phyloP scores from a whole-genome alignment of 2,329 filamentous ascomycete genomes.

The Pseudogymnoascus sp. region DNA sequence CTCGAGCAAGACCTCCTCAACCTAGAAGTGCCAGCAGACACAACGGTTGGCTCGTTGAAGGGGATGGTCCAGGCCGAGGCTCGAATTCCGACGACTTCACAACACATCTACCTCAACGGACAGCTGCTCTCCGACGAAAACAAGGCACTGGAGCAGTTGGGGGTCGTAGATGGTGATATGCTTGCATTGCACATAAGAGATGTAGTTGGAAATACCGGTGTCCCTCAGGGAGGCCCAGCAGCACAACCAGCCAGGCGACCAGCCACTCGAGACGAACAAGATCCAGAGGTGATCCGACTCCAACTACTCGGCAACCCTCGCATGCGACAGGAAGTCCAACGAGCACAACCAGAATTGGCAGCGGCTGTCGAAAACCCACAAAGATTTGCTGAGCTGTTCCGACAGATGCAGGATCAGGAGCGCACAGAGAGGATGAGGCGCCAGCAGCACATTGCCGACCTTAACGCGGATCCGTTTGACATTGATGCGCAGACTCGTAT shows the following conservation, averaged over 20 bases:
- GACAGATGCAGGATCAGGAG: slow-evolving; percentile 61
- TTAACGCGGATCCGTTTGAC: slow-evolving; percentile 94
- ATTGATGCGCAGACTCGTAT: slow-evolving; percentile 85
- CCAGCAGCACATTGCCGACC: slow-evolving; percentile 70
- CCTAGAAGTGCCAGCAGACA: slow-evolving; percentile 73
- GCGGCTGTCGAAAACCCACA: slow-evolving; percentile 67
- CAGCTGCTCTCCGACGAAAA: slow-evolving; percentile 67
- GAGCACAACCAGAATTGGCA: slow-evolving; percentile 69
- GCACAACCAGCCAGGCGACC: slow-evolving; percentile 21
- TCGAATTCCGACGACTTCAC: slow-evolving; percentile 60
- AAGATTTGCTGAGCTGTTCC: slow-evolving; percentile 67
- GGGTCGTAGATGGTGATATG: slow-evolving; percentile 86
- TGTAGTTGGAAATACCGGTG: slow-evolving; percentile 42
- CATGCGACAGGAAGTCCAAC: slow-evolving; percentile 62
- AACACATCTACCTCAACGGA: slow-evolving; percentile 89
- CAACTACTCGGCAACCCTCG: slow-evolving; percentile 74
- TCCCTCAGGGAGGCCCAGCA: slow-evolving; percentile 28
- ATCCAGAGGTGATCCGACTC: slow-evolving; percentile 75
- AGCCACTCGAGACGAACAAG: slow-evolving; percentile 39
- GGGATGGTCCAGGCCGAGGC: slow-evolving; percentile 82
- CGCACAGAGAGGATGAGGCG: slow-evolving; percentile 67
- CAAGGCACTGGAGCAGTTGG: slow-evolving; percentile 73
- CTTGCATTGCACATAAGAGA: slow-evolving; percentile 73
- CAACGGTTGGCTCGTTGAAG: slow-evolving; percentile 79
- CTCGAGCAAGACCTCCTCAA: slow-evolving; percentile 68